Evolutionary conservation across 2,329 filamentous ascomycete genomes (phyloP).

Genomic region (Daldinia sp.): DNA sequence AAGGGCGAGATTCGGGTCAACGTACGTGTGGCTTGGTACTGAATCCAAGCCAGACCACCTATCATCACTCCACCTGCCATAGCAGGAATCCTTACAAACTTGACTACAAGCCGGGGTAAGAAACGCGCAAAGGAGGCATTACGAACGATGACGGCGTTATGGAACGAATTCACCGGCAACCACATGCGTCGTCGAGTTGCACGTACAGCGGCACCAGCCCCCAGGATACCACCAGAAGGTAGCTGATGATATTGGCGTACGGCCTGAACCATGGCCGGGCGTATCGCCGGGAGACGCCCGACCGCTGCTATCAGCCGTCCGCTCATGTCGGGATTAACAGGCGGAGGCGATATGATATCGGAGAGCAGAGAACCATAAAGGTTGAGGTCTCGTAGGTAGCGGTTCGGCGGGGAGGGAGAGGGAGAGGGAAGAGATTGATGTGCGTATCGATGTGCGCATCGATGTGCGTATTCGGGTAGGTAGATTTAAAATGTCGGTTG

Average conservation of each 20-base stretch:
- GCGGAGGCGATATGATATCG: constrained; percentile 43
- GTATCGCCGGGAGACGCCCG: constrained; percentile 45
- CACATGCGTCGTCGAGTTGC: constrained; percentile 71
- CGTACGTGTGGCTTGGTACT: constrained; percentile 92
- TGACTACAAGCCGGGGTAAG: constrained; percentile 88
- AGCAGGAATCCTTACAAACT: constrained; percentile 86
- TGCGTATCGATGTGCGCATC: too few relatives aligned
- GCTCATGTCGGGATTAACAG: constrained; percentile 47
- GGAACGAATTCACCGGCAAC: constrained; percentile 84
- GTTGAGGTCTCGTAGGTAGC: constrained; percentile 5
- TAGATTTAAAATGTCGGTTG: constrained; percentile 5
- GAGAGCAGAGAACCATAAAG: constrained; percentile 42
- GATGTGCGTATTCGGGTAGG: neutral
- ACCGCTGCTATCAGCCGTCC: constrained; percentile 48
- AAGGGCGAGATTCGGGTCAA: constrained; percentile 44
- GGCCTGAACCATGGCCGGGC: constrained; percentile 52
- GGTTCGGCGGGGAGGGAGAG: neutral
- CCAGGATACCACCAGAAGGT: constrained; percentile 73
- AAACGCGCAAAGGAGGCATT: constrained; percentile 71
- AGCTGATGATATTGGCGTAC: constrained; percentile 72
- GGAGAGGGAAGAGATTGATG: neutral
- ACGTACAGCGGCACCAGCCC: constrained; percentile 69
- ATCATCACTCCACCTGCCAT: constrained; percentile 91
- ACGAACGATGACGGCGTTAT: constrained; percentile 74
- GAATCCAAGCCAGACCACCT: constrained; percentile 87